Evolutionary conservation across 176 grass and related monocot species (phyloP), one percentile per base, ranked within the genome.

Genomic region (Musa acuminata): DNA sequence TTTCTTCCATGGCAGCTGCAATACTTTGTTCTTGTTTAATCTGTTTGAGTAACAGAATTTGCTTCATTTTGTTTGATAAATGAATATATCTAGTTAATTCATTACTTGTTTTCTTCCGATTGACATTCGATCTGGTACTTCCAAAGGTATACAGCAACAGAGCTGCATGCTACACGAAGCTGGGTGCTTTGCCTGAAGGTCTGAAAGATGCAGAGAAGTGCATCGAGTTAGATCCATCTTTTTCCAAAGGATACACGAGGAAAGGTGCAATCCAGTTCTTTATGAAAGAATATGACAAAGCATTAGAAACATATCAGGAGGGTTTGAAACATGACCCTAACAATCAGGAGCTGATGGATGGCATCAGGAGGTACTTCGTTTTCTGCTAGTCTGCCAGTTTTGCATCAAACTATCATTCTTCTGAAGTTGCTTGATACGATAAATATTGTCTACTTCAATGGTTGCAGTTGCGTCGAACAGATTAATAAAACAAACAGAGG

Each of bases 401-500:
- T 64, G 3, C 19, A 11, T 75, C 9, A 6, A 5, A n/a, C 8
- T 1, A 4, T 24, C 13, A 2, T 8, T 8, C 25, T 0, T 13
- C 20, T 25, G 4, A 2, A 49, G 21, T 82, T 78, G 19, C 68
- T 57, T 67, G 14, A 11, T 27, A 13, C 21, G 17, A 49, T 67
- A 52, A 21, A 24, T 19, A 22, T 35, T 9, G 19, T 75, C 17
- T 59, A 62, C 52, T 63, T 53, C 25, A 49, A 0, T 75, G 52
- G 19, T 77, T 70, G 73, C 84, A 92, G 93, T 48, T 96, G 93
- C 48, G 63, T 90, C 24, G 81, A 96, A 62, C 89, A 92, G 81
- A 88, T 83, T 68, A 92, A 86, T 77, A 90, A 96, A 76, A 78
- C 93, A 7, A 84, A 81, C 83, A 77, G 93, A 79, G 89, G 89